phyloP scores from a whole-genome alignment of 2,329 filamentous ascomycete species.

The Grosmannia serpens region DNA sequence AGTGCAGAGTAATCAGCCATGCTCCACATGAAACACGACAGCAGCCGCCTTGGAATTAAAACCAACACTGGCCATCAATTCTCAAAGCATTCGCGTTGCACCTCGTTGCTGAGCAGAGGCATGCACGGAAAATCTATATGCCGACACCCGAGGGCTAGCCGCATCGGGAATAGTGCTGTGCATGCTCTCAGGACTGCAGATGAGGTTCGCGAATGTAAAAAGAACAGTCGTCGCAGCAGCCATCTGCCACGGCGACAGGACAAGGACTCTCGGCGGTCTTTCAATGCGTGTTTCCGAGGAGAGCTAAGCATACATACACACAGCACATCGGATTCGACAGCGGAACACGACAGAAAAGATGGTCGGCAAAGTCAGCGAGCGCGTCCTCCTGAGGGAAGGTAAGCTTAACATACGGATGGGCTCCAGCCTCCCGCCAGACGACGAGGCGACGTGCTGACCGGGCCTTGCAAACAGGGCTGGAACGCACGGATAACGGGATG shows the following conservation, averaged over 20 bases:
- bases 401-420: constrained; percentile 12
- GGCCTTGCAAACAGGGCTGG: constrained; percentile 52
- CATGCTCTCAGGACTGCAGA: not conserved
- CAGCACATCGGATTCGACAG: not conserved
- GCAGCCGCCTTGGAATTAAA: too few species aligned
- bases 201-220: constrained; percentile 8
- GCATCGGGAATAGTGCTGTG: not conserved
- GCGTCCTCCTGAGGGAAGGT: constrained; percentile 53
- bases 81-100: too few species aligned
- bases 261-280: not conserved
- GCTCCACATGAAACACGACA: too few species aligned
- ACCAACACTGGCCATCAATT: too few species aligned
- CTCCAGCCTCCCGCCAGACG: not conserved
- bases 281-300: not conserved
- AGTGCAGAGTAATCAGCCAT: too few species aligned
- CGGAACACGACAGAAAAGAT: constrained; percentile 21
- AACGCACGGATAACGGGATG: constrained; percentile 97
- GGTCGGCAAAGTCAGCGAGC: constrained; percentile 55
- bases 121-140: not conserved
- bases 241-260: not conserved
- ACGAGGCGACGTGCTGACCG: not conserved
- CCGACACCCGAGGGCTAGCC: not conserved
- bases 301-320: not conserved
- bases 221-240: not conserved
- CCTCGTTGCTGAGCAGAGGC: not conserved